Base-by-base conservation (phyloP, 1,284 basidiomycete genomes). In the Mrakiaceae sp. region DNA sequence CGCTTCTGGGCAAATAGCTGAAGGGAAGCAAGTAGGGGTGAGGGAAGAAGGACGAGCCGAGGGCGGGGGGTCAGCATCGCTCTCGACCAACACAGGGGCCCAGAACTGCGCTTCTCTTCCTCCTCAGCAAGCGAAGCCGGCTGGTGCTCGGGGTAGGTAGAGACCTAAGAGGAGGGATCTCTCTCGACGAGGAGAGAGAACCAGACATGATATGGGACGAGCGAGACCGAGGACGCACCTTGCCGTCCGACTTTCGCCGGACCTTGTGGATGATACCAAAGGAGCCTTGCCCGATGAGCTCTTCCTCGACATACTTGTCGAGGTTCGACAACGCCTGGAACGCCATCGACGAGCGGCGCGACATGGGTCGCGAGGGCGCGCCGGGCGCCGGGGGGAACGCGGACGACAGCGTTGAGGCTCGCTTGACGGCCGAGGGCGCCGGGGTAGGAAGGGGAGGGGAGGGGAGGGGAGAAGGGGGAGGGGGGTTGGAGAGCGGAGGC, bases 211-310 rank as follows among this genome's bases (percentile, higher is more conserved):
- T 8, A 14, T 14, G 14, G 8, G 48, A 49, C 48, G 6, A 6
- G 51, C 51, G 27, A 52, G 11, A 60, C 48, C 49, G 27, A 57
- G 46, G 44, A 83, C 87, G 70, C 70, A 93, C 91, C 74, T 84
- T 73, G 58, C 90, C 90, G 76, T 98, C 95, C 6, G 82, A 77
- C 73, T 89, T 87, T 70, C 94, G 79, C 68, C 85, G 81, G 16
- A 97, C 92, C 79, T 95, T 96, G 68, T 90, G 85, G 70, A 98
- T 97, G 69, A 95, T 87, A 2, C 95, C 94, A 79, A 98, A 98
- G 9, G 89, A 90, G n/a, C 94, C 94, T 70, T 93, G 95, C 6
- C 95, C 94, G 64, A 98, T 95, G 51, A 66, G 57, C n/a, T 66
- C 65, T 6, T 62, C 62, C 16, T 66, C 65, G 16, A 43, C 51